Percentiles rank a stretch among this genome's conserved stretches.
Evolutionary conservation across 805 yeast genomes (phyloP).

Genomic region (Saccharomycopsis sp.): DNA sequence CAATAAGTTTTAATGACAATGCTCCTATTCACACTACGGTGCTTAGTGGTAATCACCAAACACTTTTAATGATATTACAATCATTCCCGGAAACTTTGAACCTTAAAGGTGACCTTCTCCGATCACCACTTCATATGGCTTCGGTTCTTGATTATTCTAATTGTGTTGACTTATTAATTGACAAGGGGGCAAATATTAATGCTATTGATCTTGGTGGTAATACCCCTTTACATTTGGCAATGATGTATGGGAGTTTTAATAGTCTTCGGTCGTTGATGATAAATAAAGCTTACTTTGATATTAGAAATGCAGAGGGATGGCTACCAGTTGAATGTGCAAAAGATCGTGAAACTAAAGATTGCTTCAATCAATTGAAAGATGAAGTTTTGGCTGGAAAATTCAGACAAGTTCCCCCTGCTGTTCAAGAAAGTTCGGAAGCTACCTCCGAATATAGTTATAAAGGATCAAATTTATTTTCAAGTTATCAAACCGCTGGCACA

Average conservation of each 20-base stretch:
- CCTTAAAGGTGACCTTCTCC: slow-evolving; percentile 38
- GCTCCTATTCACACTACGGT: slow-evolving; percentile 72
- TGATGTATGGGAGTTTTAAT: slow-evolving; percentile 57
- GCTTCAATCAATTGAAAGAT: slow-evolving; percentile 30
- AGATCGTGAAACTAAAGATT: slow-evolving; percentile 43
- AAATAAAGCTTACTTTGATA: slow-evolving; percentile 41
- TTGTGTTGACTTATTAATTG: slow-evolving; percentile 57
- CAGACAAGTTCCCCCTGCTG: slow-evolving; percentile 7
- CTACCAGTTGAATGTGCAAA: slow-evolving; percentile 54
- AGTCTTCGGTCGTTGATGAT: slow-evolving; percentile 48
- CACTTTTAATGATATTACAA: slow-evolving; percentile 65
- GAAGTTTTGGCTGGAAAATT: slow-evolving; percentile 16
- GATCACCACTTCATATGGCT: slow-evolving; percentile 66
- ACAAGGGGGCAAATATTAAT: slow-evolving; percentile 73
- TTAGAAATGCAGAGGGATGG: slow-evolving; percentile 56
- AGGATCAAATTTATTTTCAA: neutral
- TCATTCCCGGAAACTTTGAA: slow-evolving; percentile 46
- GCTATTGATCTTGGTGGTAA: slow-evolving; percentile 67
- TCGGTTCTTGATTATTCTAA: slow-evolving; percentile 52
- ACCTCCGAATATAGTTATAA: neutral
- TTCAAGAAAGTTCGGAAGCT: neutral
- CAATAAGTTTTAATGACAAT: slow-evolving; percentile 46
- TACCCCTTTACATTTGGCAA: slow-evolving; percentile 79
- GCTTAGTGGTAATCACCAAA: slow-evolving; percentile 56
- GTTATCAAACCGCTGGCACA: slow-evolving; percentile 1